Conservation (phyloP, 306 rosid species). For the Begonia fuchsioides region DNA sequence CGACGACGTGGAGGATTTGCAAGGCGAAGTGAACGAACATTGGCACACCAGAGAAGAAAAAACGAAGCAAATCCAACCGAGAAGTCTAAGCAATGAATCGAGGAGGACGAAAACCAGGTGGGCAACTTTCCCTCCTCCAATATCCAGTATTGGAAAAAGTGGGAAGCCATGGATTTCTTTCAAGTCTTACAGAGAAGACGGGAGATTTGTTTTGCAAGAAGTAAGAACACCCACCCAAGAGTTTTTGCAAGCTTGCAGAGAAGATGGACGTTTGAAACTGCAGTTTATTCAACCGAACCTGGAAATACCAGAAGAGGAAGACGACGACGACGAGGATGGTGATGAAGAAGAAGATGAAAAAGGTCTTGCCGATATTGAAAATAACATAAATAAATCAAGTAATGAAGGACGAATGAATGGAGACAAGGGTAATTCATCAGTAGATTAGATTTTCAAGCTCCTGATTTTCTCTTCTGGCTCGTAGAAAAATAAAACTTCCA, state of each 20-base stretch:
- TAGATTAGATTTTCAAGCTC: too few species aligned
- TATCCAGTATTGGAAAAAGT: conserved; percentile 51
- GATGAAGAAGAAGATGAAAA: conserved; percentile 3
- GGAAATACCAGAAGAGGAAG: conserved; percentile 5
- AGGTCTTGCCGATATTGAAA: neutral
- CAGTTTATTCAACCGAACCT: conserved; percentile 41
- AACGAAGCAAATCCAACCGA: conserved; percentile 6
- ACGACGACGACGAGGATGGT: conserved; percentile 8
- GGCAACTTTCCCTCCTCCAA: conserved; percentile 74
- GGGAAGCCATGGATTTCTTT: conserved; percentile 70
- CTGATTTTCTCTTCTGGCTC: too few species aligned
- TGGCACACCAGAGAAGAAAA: conserved; percentile 4
- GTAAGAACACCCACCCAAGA: conserved; percentile 48
- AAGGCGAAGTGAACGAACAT: conserved; percentile 10
- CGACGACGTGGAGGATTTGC: conserved; percentile 59
- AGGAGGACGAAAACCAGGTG: conserved; percentile 32
- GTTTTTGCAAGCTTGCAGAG: conserved; percentile 63
- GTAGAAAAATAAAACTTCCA: too few species aligned
- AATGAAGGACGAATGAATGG: too few species aligned
- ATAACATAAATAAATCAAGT: too few species aligned
- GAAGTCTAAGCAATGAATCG: conserved; percentile 17
- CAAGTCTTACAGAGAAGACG: conserved; percentile 47
- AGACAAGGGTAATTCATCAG: too few species aligned
- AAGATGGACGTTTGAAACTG: conserved; percentile 64
- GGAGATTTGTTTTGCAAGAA: conserved; percentile 60